Evolutionary conservation across 495 filamentous ascomycete genomes (phyloP).

Genomic region (Xylaria sp.): DNA sequence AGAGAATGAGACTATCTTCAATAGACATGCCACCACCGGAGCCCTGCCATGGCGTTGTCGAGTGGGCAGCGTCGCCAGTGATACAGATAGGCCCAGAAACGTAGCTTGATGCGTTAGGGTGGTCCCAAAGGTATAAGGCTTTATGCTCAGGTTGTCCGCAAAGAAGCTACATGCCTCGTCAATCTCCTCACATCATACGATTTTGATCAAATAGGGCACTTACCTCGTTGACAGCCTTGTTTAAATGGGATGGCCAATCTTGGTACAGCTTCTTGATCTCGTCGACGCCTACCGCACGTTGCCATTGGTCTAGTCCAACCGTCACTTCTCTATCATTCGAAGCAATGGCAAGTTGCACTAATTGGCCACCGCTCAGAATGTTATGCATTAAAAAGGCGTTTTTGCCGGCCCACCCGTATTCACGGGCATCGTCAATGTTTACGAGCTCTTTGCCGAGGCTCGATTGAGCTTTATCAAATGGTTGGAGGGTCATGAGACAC

Average conservation of each 20-base stretch:
- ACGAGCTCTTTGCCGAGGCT: conserved; percentile 28
- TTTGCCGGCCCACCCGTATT: conserved; percentile 30
- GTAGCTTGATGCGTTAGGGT: conserved; percentile 31
- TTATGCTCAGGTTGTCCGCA: conserved; percentile 25
- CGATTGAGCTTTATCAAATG: conserved; percentile 26
- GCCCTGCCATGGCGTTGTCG: conserved; percentile 47
- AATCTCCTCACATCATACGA: background rate
- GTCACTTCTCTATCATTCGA: conserved; percentile 21
- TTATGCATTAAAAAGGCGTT: conserved; percentile 27
- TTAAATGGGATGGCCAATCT: conserved; percentile 23
- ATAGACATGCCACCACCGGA: conserved; percentile 48
- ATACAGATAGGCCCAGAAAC: conserved; percentile 38
- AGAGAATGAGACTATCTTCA: conserved; percentile 48
- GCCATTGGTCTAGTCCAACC: conserved; percentile 22
- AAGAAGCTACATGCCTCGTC: background rate
- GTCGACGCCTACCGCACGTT: conserved; percentile 17
- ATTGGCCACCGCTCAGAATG: conserved; percentile 25
- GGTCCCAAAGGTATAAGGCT: conserved; percentile 31
- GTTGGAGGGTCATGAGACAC: conserved; percentile 30
- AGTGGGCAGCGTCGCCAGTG: conserved; percentile 54
- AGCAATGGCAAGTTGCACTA: conserved; percentile 31
- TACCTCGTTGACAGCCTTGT: conserved; percentile 29
- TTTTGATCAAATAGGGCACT: background rate
- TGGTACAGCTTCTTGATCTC: conserved; percentile 31
- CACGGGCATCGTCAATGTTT: conserved; percentile 24